These are phyloP conservation scores for Ophiosphaerella herpotricha DNA, from an alignment of 2,329 filamentous ascomycete genomes.

Conservation along the genomic window DNA sequence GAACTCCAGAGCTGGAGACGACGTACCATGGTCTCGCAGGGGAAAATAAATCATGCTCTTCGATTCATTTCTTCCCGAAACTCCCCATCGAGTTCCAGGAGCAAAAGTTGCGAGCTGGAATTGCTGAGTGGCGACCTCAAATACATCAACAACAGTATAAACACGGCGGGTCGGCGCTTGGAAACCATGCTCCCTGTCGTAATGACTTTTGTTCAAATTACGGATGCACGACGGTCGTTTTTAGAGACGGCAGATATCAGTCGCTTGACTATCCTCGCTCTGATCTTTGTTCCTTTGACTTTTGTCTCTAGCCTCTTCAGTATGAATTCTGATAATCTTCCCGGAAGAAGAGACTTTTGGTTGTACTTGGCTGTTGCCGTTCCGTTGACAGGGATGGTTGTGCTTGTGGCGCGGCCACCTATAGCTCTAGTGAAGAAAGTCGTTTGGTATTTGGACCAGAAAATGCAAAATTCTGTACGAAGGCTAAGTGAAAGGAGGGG, in stretches of 20 bases:
- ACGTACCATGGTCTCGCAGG: conserved; percentile 19
- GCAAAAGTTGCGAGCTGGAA: background rate
- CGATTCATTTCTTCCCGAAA: conserved; percentile 6
- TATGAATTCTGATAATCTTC: conserved; percentile 17
- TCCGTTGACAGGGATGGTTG: conserved; percentile 14
- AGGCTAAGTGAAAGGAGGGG: no score
- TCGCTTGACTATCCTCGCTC: conserved; percentile 24
- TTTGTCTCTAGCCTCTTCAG: conserved; percentile 27
- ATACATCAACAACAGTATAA: conserved; percentile 6
- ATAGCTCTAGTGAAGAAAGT: no score
- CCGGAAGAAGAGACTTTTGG: conserved; percentile 20
- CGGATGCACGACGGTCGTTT: conserved; percentile 19
- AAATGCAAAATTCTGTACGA: background rate
- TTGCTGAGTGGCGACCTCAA: conserved; percentile 7
- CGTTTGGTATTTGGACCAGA: no score
- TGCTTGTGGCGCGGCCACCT: conserved; percentile 5
- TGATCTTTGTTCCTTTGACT: conserved; percentile 27
- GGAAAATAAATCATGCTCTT: conserved; percentile 11
- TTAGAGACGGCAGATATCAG: conserved; percentile 23
- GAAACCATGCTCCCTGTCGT: conserved; percentile 25
- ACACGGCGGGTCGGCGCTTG: conserved; percentile 7
- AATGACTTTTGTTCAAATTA: conserved; percentile 22
- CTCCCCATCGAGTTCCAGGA: background rate
- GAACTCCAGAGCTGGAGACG: conserved; percentile 31
- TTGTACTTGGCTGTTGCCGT: conserved; percentile 23